These are phyloP conservation scores for Cercophora scortea DNA, from an alignment of 495 filamentous ascomycete species.

Conservation along the genomic window DNA sequence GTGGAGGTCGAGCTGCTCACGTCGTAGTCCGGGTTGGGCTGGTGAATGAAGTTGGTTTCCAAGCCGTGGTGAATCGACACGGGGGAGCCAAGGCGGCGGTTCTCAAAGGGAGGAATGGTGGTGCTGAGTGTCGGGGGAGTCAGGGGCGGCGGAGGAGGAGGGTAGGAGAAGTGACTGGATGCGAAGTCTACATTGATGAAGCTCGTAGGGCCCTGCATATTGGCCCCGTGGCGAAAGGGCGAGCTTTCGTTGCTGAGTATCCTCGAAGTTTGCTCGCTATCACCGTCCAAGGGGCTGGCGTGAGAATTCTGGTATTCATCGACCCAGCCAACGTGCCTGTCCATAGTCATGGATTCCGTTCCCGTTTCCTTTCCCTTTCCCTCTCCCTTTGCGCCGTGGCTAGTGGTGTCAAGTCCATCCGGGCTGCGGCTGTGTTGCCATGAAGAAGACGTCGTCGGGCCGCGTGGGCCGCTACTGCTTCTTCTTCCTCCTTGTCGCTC, in stretches of 20 bases:
- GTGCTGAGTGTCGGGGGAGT: constrained; percentile 28
- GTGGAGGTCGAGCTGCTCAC: constrained; percentile 23
- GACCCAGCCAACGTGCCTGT: not conserved
- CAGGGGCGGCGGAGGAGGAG: constrained; percentile 31
- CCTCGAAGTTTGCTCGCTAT: too few species aligned
- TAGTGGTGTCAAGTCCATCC: constrained; percentile 3
- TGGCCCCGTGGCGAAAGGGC: not conserved
- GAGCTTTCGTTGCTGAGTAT: not conserved
- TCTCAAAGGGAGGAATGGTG: constrained; percentile 26
- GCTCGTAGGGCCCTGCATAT: not conserved
- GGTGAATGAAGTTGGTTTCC: constrained; percentile 32
- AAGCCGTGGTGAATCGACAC: constrained; percentile 29
- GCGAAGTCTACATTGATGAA: constrained; percentile 7
- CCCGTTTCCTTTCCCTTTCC: constrained; percentile 4
- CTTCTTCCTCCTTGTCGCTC: constrained; percentile 1
- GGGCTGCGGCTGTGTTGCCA: constrained; percentile 10
- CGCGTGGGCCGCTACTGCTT: constrained; percentile 6
- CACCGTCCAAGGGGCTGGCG: too few species aligned
- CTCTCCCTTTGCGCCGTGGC: not conserved
- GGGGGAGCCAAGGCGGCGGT: constrained; percentile 29
- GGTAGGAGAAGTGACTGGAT: constrained; percentile 22
- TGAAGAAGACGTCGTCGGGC: not conserved
- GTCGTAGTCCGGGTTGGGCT: constrained; percentile 34
- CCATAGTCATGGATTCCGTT: constrained; percentile 7
- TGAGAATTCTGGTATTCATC: not conserved